phyloP scores from a whole-genome alignment of 208 protist genomes.

The Acanthamoeba quina region DNA sequence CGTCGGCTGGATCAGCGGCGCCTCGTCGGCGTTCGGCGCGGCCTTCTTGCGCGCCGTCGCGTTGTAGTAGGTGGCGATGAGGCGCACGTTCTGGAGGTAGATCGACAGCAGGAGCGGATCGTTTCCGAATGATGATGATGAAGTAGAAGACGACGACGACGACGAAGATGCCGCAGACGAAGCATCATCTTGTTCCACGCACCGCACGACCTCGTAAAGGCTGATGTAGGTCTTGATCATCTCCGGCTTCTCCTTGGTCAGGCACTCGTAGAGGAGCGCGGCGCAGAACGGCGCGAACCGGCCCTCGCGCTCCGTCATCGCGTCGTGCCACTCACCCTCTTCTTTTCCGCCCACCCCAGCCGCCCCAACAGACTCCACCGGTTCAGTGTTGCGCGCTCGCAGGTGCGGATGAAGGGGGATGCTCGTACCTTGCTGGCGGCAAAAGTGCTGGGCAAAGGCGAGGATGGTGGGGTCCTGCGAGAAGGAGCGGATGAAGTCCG shows the following conservation, averaged over 20 bases:
- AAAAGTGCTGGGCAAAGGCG: conserved; percentile 80
- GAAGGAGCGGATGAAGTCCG: conserved; percentile 74
- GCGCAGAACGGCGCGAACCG: neutral
- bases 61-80: conserved; percentile 10
- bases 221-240: conserved; percentile 65
- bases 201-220: neutral
- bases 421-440: neutral
- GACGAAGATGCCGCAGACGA: neutral
- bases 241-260: conserved; percentile 78
- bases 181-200: neutral
- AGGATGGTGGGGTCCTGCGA: conserved; percentile 77
- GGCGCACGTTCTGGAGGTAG: conserved; percentile 11
- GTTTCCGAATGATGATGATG: neutral
- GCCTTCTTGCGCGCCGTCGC: neutral
- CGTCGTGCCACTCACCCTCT: neutral
- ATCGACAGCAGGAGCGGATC: neutral
- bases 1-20: neutral
- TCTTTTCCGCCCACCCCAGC: neutral
- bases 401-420: neutral
- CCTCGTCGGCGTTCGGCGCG: neutral
- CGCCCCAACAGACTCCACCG: neutral
- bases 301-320: neutral
- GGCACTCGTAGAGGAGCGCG: conserved; percentile 76
- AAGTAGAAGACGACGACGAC: neutral
- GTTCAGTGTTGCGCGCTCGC: too few relatives aligned